These are phyloP conservation scores for Eucalyptus albens DNA, from an alignment of 345 rosid species.

Conservation along the genomic window DNA sequence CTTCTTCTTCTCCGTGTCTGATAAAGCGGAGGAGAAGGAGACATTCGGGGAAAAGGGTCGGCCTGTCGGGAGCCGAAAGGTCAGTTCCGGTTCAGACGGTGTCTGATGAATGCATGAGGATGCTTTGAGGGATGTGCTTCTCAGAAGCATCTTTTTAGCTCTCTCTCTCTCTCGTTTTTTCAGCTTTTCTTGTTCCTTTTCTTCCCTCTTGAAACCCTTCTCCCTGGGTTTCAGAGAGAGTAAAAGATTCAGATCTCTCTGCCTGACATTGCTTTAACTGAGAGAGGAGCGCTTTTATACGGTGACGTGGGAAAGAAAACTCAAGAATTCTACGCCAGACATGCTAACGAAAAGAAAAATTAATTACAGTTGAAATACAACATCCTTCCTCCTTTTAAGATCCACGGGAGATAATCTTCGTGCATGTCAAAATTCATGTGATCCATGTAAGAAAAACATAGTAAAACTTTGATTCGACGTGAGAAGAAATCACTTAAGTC, in stretches of 20 bases:
- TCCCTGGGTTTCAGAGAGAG: neutral
- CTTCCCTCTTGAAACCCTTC: neutral
- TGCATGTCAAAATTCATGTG: neutral
- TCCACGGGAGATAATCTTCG: neutral
- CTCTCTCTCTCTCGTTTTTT: neutral
- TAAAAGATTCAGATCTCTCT: neutral
- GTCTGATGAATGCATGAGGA: neutral
- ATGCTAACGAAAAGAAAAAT: neutral
- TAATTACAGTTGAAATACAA: neutral
- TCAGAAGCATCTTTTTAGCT: slow-evolving; percentile 11
- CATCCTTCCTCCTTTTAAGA: neutral
- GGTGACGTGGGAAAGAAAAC: neutral
- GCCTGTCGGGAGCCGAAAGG: neutral
- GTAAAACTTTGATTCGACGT: neutral
- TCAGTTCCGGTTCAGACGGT: neutral
- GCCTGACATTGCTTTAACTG: neutral
- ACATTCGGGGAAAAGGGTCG: slow-evolving; percentile 3
- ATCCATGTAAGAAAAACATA: neutral
- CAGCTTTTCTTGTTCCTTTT: neutral
- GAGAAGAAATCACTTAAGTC: neutral
- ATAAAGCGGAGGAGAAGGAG: neutral
- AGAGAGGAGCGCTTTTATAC: neutral
- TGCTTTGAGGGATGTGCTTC: slow-evolving; percentile 18
- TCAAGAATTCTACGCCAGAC: neutral
- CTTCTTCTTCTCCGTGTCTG: neutral